phyloP scores from a whole-genome alignment of 192 early-diverging fungal genomes.

The Pilaira anomala region DNA sequence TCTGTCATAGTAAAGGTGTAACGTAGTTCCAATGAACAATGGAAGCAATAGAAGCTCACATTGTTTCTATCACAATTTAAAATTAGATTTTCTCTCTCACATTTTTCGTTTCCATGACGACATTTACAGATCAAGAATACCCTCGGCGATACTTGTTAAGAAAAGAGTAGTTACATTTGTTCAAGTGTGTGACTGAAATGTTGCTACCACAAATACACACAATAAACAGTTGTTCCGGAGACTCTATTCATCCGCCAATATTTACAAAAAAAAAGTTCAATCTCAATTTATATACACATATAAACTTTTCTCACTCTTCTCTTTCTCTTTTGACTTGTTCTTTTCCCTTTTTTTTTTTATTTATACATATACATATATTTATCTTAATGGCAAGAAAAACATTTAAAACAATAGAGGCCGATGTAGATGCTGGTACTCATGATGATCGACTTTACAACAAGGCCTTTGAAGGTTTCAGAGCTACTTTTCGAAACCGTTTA shows the following conservation, averaged over 20 bases:
- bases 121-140: no score
- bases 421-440: constrained; percentile 51
- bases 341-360: constrained; percentile 6
- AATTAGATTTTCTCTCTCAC: no score
- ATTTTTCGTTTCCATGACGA: no score
- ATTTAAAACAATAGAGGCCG: constrained; percentile 28
- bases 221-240: no score
- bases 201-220: no score
- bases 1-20: no score
- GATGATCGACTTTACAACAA: constrained; percentile 50
- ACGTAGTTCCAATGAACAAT: no score
- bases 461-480: constrained; percentile 42
- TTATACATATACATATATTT: not conserved
- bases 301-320: constrained; percentile 10
- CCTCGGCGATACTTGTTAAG: no score
- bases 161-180: no score
- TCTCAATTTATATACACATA: not conserved
- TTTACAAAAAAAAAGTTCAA: not conserved
- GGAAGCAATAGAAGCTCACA: no score
- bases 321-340: constrained; percentile 1
- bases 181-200: no score
- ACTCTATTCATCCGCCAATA: not conserved
- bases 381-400: constrained; percentile 25
- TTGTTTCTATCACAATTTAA: no score
- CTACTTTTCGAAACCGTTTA: constrained; percentile 40